Percentiles rank a stretch among this genome's conserved stretches.
These are phyloP conservation scores for Ogataea hybrid DNA, from an alignment of 1,139 yeast genomes.

Conservation along the genomic window DNA sequence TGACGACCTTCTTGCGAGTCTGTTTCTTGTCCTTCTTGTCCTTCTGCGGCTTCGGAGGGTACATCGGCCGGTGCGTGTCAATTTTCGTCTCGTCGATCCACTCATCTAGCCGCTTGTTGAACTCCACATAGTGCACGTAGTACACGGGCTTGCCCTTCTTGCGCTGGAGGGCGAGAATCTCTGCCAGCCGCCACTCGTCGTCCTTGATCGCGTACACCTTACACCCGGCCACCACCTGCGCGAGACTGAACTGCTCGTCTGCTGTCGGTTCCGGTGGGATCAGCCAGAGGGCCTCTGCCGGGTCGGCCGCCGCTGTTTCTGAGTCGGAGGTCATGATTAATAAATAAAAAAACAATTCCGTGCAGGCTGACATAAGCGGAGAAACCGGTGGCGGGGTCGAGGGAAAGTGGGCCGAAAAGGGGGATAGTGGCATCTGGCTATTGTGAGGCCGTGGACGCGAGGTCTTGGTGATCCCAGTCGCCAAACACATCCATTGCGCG, in stretches of 20 bases:
- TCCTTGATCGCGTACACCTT: slow-evolving; percentile 82
- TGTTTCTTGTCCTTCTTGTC: slow-evolving; percentile 48
- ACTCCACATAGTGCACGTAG: slow-evolving; percentile 93
- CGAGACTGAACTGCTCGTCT: slow-evolving; percentile 33
- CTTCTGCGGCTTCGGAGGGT: slow-evolving; percentile 58
- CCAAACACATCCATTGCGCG: neutral
- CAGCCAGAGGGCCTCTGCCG: slow-evolving; percentile 26
- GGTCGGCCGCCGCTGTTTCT: slow-evolving; percentile 27
- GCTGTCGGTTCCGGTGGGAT: slow-evolving; percentile 30
- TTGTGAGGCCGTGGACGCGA: neutral
- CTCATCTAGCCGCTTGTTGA: slow-evolving; percentile 91
- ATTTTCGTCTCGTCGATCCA: slow-evolving; percentile 79
- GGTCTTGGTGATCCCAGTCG: neutral
- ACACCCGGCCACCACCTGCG: slow-evolving; percentile 66
- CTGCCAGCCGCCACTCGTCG: slow-evolving; percentile 77
- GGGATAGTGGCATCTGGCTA: neutral
- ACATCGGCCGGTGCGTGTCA: slow-evolving; percentile 64
- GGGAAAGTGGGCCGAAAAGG: neutral
- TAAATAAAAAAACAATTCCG: slow-evolving; percentile 1
- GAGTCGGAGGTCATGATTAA: slow-evolving; percentile 31
- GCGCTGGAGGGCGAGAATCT: slow-evolving; percentile 72
- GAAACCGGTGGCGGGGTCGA: neutral
- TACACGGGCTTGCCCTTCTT: slow-evolving; percentile 77
- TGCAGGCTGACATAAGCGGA: slow-evolving; percentile 6
- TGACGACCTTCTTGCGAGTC: slow-evolving; percentile 36